Evolutionary conservation across 257 asterid species (phyloP), one percentile per base, ranked within the genome.

Genomic region (Solanum chiquidenum): DNA sequence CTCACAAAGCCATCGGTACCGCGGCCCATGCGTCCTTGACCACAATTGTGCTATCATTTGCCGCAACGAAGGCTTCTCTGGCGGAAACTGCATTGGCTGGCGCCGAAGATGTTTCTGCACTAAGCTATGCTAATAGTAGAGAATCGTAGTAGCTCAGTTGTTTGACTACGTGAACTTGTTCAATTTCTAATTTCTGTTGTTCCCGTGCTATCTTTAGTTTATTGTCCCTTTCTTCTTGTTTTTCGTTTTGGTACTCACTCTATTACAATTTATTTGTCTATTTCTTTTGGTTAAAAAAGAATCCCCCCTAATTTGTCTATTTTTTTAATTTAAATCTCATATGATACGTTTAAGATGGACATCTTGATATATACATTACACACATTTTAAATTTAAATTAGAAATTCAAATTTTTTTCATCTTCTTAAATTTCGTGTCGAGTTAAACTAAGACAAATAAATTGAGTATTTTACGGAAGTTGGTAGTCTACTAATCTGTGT

Each of bases 51-150:
- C 89, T 25, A 4, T 79, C 21, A 86, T 89, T 21, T 89, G 91
- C 88, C 86, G 87, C 20, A 87, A 82, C 7, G 91, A 89, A 89
- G 86, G 89, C 66, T 89, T 89, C 55, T 79, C 86, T 14, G 91
- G 91, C 6, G 91, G 91, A 25, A 13, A 7, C 9, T 89, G 91
- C 88, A 27, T 60, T 29, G 91, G 91, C 27, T 38, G 87, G 62
- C 88, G 88, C n/a, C 34, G 89, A 10, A 87, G 89, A 46, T 89
- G 91, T 85, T 89, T 89, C 84, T 89, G 91, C 88, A 89, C 86
- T 16, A 87, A 49, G 85, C 88, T 49, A 7, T 89, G 91, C 37
- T 89, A 86, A 64, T 13, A 40, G 7, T n/a, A 1, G 2, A 1
- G 23, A 8, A n/a, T 64, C 8, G 6, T 64, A 10, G 2, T n/a